Base-by-base conservation (phyloP, 176 grass and related monocot species). In the Rhynchospora pubera region DNA sequence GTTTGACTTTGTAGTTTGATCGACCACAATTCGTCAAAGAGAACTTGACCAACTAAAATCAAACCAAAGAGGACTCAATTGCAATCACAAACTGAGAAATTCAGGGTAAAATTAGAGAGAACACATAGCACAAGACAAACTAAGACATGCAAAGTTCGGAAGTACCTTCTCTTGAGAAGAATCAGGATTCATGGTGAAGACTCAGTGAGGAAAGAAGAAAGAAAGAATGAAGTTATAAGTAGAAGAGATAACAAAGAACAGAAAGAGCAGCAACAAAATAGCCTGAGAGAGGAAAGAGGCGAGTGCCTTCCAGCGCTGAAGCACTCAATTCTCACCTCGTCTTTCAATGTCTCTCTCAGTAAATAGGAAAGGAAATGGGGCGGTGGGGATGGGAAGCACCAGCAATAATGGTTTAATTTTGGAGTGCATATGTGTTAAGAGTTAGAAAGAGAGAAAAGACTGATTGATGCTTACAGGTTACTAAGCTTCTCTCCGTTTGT, bases 81-180 rank as follows among this genome's bases (percentile, higher is more conserved):
- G 13, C 75, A 23, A 22, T 58, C 5, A 57, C 22, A 78, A 57
- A 58, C 55, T 56, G 13, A 78, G 75, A 58, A 57, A 57, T 78
- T 58, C 4, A 34, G 22, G 50, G 16, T 5, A 77, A 11, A 79
- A 67, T 15, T 9, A 18, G 32, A 34, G 34, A 51, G 21, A 72
- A 32, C 42, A 63, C 60, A 83, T 67, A 56, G 64, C 83, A 77
- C 10, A 65, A 76, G 2, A 77, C 42, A 9, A 47, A 10, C 46
- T 39, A 5, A 39, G 4, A 66, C 4, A 12, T 7, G 1, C 19
- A 14, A 23, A 73, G 19, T 12, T 73, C 21, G 52, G 60, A 58
- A 68, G 39, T 63, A 85, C 83, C 83, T 85, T 85, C 13, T 79
- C 46, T 78, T 85, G 57, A 55, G 71, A 79, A 55, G 71, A 79